Evolutionary conservation across 805 yeast species (phyloP).

Genomic region (Yamadazyma phyllophila): DNA sequence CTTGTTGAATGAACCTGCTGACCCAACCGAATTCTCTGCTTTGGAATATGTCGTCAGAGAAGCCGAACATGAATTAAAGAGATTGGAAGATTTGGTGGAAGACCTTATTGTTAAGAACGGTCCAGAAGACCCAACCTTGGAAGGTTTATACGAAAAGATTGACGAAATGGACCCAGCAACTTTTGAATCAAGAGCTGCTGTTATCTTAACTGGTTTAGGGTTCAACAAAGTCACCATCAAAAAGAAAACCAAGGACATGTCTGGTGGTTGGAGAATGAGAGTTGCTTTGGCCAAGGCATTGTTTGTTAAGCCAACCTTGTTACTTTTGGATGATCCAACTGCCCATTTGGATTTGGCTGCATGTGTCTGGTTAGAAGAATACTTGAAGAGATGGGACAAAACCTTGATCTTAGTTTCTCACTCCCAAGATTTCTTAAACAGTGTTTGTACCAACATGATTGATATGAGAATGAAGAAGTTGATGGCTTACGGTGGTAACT

Average conservation of each 20-base stretch:
- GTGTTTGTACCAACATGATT: constrained; percentile 97
- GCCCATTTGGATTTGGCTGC: constrained; percentile 99
- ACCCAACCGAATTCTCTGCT: constrained; percentile 87
- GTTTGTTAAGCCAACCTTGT: constrained; percentile 94
- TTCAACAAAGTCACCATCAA: constrained; percentile 82
- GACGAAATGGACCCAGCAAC: constrained; percentile 95
- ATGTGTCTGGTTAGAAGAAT: constrained; percentile 99
- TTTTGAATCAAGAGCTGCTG: constrained; percentile 94
- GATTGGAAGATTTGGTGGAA: constrained; percentile 89
- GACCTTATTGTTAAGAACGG: constrained; percentile 86
- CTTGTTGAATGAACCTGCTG: constrained; percentile 96
- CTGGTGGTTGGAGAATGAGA: constrained; percentile 99
- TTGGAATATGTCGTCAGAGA: constrained; percentile 95
- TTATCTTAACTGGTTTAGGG: constrained; percentile 95
- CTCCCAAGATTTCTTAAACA: constrained; percentile 98
- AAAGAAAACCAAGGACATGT: constrained; percentile 97
- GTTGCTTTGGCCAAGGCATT: constrained; percentile 97
- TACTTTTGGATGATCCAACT: constrained; percentile 96
- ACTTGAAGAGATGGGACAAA: constrained; percentile 90
- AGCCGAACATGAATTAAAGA: constrained; percentile 89
- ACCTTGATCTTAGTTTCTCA: constrained; percentile 93
- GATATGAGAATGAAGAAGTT: constrained; percentile 89
- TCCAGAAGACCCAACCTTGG: constrained; percentile 85
- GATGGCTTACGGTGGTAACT: constrained; percentile 91
- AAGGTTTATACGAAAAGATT: constrained; percentile 89